phyloP scores from a whole-genome alignment of 345 rosid genomes.

The Orychophragmus violaceus region DNA sequence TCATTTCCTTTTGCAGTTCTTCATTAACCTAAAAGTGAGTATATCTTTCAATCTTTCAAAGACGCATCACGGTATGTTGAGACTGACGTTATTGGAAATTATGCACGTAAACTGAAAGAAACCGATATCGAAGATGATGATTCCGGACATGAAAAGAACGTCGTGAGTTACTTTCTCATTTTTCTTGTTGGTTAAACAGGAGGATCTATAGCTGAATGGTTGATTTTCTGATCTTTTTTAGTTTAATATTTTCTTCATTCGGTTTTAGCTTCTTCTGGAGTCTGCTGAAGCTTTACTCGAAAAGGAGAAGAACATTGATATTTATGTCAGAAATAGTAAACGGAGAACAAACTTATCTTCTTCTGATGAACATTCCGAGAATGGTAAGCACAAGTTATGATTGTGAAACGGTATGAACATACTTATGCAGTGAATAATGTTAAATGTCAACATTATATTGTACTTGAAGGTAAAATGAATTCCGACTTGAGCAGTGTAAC shows the following conservation, averaged over 20 bases:
- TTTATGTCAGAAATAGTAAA: conserved; percentile 8
- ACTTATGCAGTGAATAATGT: neutral
- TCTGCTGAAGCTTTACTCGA: neutral
- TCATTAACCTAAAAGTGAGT: conserved; percentile 73
- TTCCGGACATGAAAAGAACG: conserved; percentile 38
- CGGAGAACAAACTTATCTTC: conserved; percentile 11
- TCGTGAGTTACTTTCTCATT: conserved; percentile 34
- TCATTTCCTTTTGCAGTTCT: conserved; percentile 44
- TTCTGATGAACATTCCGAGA: conserved; percentile 12
- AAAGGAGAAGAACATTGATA: neutral
- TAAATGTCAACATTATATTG: neutral
- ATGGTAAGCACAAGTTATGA: conserved; percentile 1
- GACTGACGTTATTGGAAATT: conserved; percentile 56
- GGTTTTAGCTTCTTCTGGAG: conserved; percentile 3
- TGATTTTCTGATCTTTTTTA: neutral
- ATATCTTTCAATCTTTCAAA: conserved; percentile 75
- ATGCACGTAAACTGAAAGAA: conserved; percentile 53
- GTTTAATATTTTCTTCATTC: neutral
- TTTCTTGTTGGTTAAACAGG: neutral
- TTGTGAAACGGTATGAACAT: neutral
- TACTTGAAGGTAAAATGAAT: conserved; percentile 9
- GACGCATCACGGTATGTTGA: conserved; percentile 66
- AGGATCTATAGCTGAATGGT: neutral
- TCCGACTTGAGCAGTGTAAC: neutral
- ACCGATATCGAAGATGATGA: conserved; percentile 26